phyloP scores from a whole-genome alignment of 768 basidiomycete species.

The Boletus rufocinnamomeus region DNA sequence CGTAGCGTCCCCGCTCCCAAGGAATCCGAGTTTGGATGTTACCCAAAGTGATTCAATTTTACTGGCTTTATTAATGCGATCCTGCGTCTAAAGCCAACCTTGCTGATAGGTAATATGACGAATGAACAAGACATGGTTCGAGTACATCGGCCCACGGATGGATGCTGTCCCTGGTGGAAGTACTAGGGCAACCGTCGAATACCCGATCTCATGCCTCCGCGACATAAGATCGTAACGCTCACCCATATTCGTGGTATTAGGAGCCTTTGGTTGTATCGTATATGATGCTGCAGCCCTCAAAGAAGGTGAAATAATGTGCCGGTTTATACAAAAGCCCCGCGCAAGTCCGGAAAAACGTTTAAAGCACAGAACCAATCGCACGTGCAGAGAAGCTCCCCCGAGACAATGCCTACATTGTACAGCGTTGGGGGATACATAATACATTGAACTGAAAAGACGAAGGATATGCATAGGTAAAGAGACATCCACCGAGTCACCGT shows the following conservation, averaged over 20 bases:
- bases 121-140: not conserved
- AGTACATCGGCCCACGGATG: not conserved
- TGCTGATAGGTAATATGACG: not conserved
- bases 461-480: too few species aligned
- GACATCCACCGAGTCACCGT: too few species aligned
- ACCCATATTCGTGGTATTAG: not conserved
- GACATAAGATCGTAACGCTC: not conserved
- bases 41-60: not conserved
- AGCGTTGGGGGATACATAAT: not conserved
- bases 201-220: not conserved
- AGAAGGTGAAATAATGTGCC: not conserved
- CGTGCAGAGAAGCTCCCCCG: not conserved
- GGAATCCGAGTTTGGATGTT: not conserved
- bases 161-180: not conserved
- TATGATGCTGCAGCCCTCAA: not conserved
- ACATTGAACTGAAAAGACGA: not conserved
- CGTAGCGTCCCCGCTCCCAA: too few species aligned
- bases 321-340: not conserved
- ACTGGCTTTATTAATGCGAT: not conserved
- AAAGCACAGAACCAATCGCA: not conserved
- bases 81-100: not conserved
- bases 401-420: not conserved
- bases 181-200: not conserved
- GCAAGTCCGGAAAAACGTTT: not conserved
- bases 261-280: not conserved